These are phyloP conservation scores for Neurospora tetraspora DNA, from an alignment of 495 filamentous ascomycete genomes.

Conservation along the genomic window DNA sequence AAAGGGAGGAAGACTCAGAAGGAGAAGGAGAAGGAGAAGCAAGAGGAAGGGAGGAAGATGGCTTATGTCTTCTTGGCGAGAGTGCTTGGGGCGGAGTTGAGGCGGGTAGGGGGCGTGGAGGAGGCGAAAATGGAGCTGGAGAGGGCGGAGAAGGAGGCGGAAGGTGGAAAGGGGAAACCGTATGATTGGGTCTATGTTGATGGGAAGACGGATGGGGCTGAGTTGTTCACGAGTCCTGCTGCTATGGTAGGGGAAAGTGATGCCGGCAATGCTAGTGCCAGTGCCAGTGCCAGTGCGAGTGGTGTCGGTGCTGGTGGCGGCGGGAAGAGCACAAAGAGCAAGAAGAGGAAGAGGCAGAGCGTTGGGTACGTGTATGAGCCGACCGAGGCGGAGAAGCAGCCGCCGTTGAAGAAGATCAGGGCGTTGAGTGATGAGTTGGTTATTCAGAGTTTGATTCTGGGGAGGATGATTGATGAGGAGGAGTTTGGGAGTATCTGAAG, in stretches of 20 bases:
- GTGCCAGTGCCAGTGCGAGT: neutral
- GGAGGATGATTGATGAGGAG: conserved; percentile 58
- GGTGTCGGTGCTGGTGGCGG: neutral
- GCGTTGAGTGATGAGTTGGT: conserved; percentile 76
- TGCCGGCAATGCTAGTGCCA: neutral
- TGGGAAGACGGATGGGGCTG: conserved; percentile 22
- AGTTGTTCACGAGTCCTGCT: conserved; percentile 15
- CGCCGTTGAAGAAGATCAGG: conserved; percentile 40
- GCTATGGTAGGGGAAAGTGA: neutral
- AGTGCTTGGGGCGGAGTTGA: conserved; percentile 64
- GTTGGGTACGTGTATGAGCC: conserved; percentile 12
- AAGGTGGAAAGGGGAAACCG: conserved; percentile 21
- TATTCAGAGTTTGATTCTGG: conserved; percentile 87
- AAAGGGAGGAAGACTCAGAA: neutral
- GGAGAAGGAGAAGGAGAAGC: conserved; percentile 28
- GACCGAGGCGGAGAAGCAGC: conserved; percentile 12
- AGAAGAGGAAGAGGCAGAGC: conserved; percentile 37
- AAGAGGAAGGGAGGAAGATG: conserved; percentile 46
- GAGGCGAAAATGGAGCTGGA: conserved; percentile 50
- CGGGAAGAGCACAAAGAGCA: conserved; percentile 4
- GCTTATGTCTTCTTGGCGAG: conserved; percentile 62
- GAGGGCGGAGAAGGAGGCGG: conserved; percentile 27
- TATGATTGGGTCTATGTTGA: conserved; percentile 84
- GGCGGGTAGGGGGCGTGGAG: conserved; percentile 51
- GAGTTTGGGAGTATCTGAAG: conserved; percentile 21